Evolutionary conservation across 805 yeast genomes (phyloP).

Genomic region (Pichia nakasei): DNA sequence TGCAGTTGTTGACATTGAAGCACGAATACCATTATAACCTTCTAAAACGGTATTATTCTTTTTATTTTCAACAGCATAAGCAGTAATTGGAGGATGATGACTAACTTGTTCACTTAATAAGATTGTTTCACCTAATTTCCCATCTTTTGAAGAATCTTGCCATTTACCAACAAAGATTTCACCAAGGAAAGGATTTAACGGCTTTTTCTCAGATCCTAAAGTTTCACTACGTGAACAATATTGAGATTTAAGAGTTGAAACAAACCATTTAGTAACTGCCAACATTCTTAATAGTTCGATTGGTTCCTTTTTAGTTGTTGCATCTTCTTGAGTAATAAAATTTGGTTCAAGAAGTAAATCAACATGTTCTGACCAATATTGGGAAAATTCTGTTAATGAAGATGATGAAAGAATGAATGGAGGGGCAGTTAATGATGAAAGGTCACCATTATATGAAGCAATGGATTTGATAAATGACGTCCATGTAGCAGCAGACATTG

Average conservation of each 20-base stretch:
- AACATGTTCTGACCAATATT: slow-evolving; percentile 93
- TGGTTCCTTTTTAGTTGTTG: slow-evolving; percentile 29
- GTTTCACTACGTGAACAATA: slow-evolving; percentile 88
- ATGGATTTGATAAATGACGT: slow-evolving; percentile 83
- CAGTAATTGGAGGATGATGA: slow-evolving; percentile 98
- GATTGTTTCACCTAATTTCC: slow-evolving; percentile 62
- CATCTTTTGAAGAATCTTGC: slow-evolving; percentile 43
- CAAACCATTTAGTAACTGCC: slow-evolving; percentile 84
- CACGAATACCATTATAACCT: slow-evolving; percentile 86
- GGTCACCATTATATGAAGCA: slow-evolving; percentile 88
- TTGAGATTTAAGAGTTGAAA: slow-evolving; percentile 85
- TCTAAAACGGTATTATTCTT: slow-evolving; percentile 60
- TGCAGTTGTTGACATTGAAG: slow-evolving; percentile 68
- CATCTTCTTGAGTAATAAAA: slow-evolving; percentile 24
- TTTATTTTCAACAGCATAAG: slow-evolving; percentile 72
- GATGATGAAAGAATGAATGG: slow-evolving; percentile 91
- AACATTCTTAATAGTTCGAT: slow-evolving; percentile 59
- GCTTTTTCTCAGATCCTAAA: slow-evolving; percentile 95
- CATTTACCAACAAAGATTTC: slow-evolving; percentile 90
- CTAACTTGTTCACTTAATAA: slow-evolving; percentile 87
- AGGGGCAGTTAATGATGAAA: slow-evolving; percentile 92
- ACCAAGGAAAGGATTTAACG: slow-evolving; percentile 92
- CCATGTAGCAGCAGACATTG: slow-evolving; percentile 53
- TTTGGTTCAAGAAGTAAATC: slow-evolving; percentile 72
- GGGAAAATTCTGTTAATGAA: slow-evolving; percentile 84